phyloP scores from a whole-genome alignment of 768 basidiomycete species.

The Pisolithus albus region DNA sequence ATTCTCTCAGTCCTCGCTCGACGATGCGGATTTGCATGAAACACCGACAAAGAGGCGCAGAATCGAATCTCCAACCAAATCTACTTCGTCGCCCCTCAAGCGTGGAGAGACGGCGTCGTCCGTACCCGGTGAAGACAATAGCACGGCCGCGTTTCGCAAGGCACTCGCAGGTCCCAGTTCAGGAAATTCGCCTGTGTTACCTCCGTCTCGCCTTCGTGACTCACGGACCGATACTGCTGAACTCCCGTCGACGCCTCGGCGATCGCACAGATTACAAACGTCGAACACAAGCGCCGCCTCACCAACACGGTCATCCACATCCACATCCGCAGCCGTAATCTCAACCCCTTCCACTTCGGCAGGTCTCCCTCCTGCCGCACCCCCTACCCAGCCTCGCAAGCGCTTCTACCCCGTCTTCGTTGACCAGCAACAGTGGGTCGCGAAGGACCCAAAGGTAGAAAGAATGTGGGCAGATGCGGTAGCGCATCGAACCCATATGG shows the following conservation, averaged over 20 bases:
- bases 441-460: conserved; percentile 32
- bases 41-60: conserved; percentile 40
- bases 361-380: neutral
- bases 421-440: conserved; percentile 44
- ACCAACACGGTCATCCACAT: neutral
- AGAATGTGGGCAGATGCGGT: conserved; percentile 20
- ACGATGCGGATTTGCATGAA: conserved; percentile 26
- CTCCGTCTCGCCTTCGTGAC: neutral
- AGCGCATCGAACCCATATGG: conserved; percentile 10
- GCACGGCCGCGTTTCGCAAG: conserved; percentile 14
- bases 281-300: neutral
- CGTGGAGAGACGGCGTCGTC: neutral
- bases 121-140: neutral
- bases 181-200: too few relatives aligned
- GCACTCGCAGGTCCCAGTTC: conserved; percentile 8
- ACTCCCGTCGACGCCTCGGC: conserved; percentile 20
- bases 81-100: conserved; percentile 9
- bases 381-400: conserved; percentile 18
- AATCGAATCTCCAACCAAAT: conserved; percentile 13
- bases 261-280: conserved; percentile 11
- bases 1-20: conserved; percentile 8
- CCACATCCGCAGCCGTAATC: neutral
- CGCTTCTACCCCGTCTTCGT: conserved; percentile 46
- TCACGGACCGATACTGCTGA: neutral
- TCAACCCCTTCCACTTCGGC: neutral